Conservation (phyloP, 208 protist genomes). For the Lotmaria passim region DNA sequence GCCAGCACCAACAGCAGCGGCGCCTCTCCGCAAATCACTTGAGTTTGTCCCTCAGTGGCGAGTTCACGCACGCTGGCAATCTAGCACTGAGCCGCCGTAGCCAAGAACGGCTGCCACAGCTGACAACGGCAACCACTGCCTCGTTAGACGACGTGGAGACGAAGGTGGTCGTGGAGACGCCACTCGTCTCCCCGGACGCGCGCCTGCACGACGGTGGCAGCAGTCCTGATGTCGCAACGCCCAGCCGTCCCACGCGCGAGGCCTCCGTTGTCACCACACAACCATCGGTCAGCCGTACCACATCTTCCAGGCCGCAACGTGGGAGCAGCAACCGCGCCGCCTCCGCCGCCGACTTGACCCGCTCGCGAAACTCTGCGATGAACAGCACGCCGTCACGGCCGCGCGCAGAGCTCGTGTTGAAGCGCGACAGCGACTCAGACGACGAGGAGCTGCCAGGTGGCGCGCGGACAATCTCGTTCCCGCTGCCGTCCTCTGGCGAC, state of each 20-base stretch:
- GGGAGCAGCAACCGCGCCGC: neutral
- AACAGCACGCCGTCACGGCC: neutral
- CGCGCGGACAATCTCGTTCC: conserved; percentile 9
- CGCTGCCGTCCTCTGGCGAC: conserved; percentile 3
- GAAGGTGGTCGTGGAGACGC: conserved; percentile 25
- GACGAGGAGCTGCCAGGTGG: neutral
- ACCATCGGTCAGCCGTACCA: neutral
- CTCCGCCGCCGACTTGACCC: neutral
- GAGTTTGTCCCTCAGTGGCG: conserved; percentile 16
- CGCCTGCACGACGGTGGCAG: neutral
- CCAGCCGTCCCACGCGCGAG: neutral
- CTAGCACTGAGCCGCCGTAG: conserved; percentile 3
- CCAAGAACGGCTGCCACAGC: conserved; percentile 3
- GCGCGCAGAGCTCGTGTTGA: neutral
- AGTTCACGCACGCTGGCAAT: conserved; percentile 1
- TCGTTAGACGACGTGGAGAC: conserved; percentile 23
- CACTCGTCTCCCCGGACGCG: neutral
- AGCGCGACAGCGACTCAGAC: neutral
- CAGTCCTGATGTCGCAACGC: neutral
- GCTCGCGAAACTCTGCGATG: neutral
- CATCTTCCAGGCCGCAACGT: neutral
- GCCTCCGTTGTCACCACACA: neutral
- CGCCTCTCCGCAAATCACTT: conserved; percentile 25
- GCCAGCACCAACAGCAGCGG: conserved; percentile 4
- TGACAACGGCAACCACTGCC: neutral